phyloP scores from a whole-genome alignment of 2,329 filamentous ascomycete species.

The Lachnellula arida region DNA sequence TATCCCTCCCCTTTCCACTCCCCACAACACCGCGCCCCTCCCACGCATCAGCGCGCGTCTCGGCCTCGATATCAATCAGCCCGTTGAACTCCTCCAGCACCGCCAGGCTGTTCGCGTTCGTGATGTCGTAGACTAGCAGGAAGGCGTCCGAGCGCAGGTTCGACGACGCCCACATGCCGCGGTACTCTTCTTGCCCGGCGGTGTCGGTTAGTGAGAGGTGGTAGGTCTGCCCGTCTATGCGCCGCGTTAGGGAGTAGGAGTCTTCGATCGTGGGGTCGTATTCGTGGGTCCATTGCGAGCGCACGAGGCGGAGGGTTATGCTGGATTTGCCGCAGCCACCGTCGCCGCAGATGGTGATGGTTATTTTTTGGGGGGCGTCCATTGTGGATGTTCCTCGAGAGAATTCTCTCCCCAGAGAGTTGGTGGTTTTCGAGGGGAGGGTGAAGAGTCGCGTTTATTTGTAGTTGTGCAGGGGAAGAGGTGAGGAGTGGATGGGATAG shows the following conservation, averaged over 20 bases:
- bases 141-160: slow-evolving; percentile 80
- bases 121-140: slow-evolving; percentile 85
- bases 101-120: slow-evolving; percentile 60
- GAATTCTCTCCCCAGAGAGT: too few species aligned
- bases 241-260: slow-evolving; percentile 77
- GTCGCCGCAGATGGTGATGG: slow-evolving; percentile 82
- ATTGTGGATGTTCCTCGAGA: neutral
- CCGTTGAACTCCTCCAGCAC: slow-evolving; percentile 76
- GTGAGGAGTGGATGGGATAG: too few species aligned
- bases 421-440: too few species aligned
- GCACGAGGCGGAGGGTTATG: slow-evolving; percentile 77
- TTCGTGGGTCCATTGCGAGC: slow-evolving; percentile 78
- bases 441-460: too few species aligned
- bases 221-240: slow-evolving; percentile 72
- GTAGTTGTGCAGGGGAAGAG: too few species aligned
- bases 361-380: slow-evolving; percentile 39
- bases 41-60: slow-evolving; percentile 52
- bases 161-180: slow-evolving; percentile 76
- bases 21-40: neutral
- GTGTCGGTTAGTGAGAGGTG: slow-evolving; percentile 78
- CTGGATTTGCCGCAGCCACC: slow-evolving; percentile 82
- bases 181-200: slow-evolving; percentile 86
- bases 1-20: slow-evolving; percentile 6
- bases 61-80: slow-evolving; percentile 77
- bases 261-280: slow-evolving; percentile 80